These are phyloP conservation scores for Trichoderma hamatum DNA, from an alignment of 2,329 filamentous ascomycete species.

Conservation along the genomic window DNA sequence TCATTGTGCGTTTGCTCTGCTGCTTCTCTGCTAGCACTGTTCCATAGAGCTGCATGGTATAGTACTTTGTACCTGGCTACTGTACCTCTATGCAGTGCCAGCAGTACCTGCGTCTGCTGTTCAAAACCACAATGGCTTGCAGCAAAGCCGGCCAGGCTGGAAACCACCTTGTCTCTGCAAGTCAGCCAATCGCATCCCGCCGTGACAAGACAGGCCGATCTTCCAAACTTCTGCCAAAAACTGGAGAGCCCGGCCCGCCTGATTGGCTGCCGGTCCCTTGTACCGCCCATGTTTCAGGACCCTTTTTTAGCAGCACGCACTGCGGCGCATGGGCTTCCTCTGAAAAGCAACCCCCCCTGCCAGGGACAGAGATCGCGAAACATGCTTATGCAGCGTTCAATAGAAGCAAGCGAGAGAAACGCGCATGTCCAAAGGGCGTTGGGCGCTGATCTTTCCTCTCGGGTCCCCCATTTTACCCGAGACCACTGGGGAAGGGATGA, in stretches of 20 bases:
- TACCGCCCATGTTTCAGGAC: slow-evolving; percentile 1
- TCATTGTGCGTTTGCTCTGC: background rate
- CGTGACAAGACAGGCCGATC: background rate
- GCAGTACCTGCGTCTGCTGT: background rate
- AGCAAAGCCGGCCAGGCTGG: background rate
- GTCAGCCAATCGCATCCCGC: background rate
- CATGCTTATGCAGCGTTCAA: background rate
- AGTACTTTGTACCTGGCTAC: background rate
- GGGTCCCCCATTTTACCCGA: background rate
- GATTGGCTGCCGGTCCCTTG: background rate
- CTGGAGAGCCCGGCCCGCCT: background rate
- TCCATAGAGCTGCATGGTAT: background rate
- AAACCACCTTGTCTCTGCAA: too few species aligned
- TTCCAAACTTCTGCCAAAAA: background rate
- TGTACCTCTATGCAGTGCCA: background rate
- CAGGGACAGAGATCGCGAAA: background rate
- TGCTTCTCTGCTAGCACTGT: background rate
- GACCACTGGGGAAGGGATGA: background rate
- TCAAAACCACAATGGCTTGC: background rate
- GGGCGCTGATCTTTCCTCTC: background rate
- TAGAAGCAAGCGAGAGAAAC: background rate
- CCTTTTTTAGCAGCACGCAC: background rate
- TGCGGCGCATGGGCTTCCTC: background rate
- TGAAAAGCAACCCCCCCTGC: background rate
- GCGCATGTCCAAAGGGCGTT: background rate